Conservation (phyloP, 768 basidiomycete species). For the Leccinum rimulosum region DNA sequence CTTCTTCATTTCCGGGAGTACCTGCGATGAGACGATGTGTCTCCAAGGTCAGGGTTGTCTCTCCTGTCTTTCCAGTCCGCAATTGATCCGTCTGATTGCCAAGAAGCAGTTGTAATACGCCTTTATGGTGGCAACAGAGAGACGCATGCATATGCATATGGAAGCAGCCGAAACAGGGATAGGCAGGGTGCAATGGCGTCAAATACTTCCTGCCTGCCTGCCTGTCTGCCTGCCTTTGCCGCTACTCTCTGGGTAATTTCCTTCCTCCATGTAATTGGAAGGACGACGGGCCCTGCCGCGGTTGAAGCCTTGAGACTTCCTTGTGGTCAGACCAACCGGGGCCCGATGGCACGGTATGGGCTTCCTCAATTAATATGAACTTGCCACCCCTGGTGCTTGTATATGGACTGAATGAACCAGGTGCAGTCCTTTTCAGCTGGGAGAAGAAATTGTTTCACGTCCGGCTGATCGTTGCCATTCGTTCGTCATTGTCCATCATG, state of each 20-base stretch:
- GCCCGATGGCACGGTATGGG: conserved; percentile 1
- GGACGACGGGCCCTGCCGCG: conserved; percentile 12
- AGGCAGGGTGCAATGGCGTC: neutral
- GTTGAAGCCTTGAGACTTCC: conserved; percentile 26
- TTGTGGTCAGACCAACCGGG: conserved; percentile 15
- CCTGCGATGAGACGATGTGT: conserved; percentile 12
- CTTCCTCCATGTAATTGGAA: conserved; percentile 4
- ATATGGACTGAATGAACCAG: neutral
- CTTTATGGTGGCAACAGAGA: conserved; percentile 16
- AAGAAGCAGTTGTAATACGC: neutral
- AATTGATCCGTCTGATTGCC: conserved; percentile 11
- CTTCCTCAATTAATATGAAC: conserved; percentile 25
- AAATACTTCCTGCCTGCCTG: neutral
- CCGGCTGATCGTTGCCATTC: conserved; percentile 12
- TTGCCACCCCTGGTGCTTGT: conserved; percentile 2
- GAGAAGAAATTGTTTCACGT: conserved; percentile 12
- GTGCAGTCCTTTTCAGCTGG: conserved; percentile 5
- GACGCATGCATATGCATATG: conserved; percentile 1
- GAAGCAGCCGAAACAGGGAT: conserved; percentile 4
- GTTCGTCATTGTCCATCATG: conserved; percentile 15
- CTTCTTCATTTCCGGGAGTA: conserved; percentile 24
- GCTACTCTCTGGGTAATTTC: conserved; percentile 11
- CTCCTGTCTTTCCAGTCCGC: conserved; percentile 14
- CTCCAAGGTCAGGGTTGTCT: conserved; percentile 11
- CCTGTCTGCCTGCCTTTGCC: neutral